phyloP scores from a whole-genome alignment of 2,329 filamentous ascomycete genomes.

The Lasiodiplodia sp. region DNA sequence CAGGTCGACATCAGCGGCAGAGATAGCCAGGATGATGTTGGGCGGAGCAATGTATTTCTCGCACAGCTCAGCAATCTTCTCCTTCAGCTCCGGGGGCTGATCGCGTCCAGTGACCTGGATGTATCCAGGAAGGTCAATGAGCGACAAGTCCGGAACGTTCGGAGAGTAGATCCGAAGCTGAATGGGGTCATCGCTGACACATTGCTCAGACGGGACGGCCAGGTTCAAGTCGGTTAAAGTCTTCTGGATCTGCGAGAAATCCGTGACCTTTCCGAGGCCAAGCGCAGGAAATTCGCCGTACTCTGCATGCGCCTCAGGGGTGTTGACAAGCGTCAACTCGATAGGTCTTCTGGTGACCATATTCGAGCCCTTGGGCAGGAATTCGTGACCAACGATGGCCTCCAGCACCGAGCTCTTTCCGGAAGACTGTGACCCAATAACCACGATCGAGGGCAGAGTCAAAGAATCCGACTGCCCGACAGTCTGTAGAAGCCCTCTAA shows the following conservation, averaged over 20 bases:
- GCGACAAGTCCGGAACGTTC: conserved; percentile 90
- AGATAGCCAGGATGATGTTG: conserved; percentile 96
- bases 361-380: conserved; percentile 95
- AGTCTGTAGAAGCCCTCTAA: conserved; percentile 86
- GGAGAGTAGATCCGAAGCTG: conserved; percentile 95
- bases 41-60: conserved; percentile 98
- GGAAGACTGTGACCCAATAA: conserved; percentile 97
- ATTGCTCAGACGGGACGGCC: conserved; percentile 88
- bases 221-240: conserved; percentile 95
- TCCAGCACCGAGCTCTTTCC: conserved; percentile 98
- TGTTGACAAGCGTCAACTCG: conserved; percentile 95
- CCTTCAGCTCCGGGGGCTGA: conserved; percentile 89
- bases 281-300: conserved; percentile 97
- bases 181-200: conserved; percentile 96
- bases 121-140: conserved; percentile 96
- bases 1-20: conserved; percentile 94
- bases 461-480: conserved; percentile 91
- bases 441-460: conserved; percentile 95
- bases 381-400: conserved; percentile 96
- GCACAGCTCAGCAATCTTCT: conserved; percentile 94
- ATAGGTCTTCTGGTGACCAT: conserved; percentile 98
- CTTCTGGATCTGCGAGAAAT: conserved; percentile 90
- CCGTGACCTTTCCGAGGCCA: conserved; percentile 85
- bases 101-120: conserved; percentile 94
- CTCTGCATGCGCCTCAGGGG: conserved; percentile 82